These are phyloP conservation scores for Hanseniaspora singularis DNA, from an alignment of 805 yeast species.

Conservation along the genomic window DNA sequence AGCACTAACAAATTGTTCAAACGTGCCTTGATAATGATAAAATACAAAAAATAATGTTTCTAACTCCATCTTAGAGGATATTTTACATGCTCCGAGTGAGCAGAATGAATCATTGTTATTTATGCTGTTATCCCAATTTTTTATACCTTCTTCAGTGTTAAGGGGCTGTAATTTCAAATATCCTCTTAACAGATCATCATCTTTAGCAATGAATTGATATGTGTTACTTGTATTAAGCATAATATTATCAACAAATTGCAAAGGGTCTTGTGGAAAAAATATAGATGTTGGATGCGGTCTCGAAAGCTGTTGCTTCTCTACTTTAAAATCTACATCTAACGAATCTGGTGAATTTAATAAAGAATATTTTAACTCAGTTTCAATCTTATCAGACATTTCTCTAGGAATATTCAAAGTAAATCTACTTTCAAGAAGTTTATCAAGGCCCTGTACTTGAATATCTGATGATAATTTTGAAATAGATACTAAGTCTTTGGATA, in stretches of 20 bases:
- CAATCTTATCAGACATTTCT: constrained; percentile 25
- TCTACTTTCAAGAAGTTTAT: constrained; percentile 25
- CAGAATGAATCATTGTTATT: constrained; percentile 25
- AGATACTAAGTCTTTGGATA: constrained; percentile 22
- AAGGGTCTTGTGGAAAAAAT: constrained; percentile 56
- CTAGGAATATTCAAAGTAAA: constrained; percentile 25
- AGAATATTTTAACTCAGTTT: constrained; percentile 52
- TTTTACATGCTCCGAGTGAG: constrained; percentile 39
- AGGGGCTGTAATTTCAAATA: neutral
- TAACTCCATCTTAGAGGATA: constrained; percentile 60
- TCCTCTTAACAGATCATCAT: neutral
- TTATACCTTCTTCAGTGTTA: constrained; percentile 8
- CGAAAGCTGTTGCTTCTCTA: constrained; percentile 49
- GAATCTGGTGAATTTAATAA: constrained; percentile 87
- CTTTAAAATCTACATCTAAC: constrained; percentile 73
- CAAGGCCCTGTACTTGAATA: constrained; percentile 19
- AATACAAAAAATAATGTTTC: constrained; percentile 88
- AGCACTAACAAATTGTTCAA: constrained; percentile 66
- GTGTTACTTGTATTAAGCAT: neutral
- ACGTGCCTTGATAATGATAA: constrained; percentile 64
- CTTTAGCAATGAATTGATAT: neutral
- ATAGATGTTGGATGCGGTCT: constrained; percentile 83
- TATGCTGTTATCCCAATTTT: constrained; percentile 11
- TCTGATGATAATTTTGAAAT: constrained; percentile 24
- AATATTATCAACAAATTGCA: constrained; percentile 25